phyloP scores from a whole-genome alignment of 805 yeast genomes.

The Lachancea dasiensis region DNA sequence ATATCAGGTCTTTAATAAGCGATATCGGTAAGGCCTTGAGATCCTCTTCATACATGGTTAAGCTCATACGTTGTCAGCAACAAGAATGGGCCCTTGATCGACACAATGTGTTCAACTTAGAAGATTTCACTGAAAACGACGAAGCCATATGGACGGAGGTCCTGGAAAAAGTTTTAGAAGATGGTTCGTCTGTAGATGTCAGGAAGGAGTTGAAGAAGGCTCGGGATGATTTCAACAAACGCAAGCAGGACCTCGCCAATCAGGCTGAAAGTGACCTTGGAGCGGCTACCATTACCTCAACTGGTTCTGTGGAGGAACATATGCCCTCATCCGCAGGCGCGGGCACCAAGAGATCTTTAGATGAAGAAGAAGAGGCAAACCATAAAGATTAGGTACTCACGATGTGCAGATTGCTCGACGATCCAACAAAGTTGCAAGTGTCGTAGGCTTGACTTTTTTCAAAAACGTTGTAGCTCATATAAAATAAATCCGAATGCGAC shows the following conservation, averaged over 20 bases:
- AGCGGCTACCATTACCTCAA: not conserved
- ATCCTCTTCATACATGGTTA: conserved; percentile 83
- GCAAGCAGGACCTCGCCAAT: conserved; percentile 5
- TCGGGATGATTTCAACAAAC: conserved; percentile 18
- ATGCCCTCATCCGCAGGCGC: conserved; percentile 1
- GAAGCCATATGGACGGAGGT: conserved; percentile 69
- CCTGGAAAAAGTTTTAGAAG: conserved; percentile 46
- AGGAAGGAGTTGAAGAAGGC: conserved; percentile 34
- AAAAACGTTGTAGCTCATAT: conserved; percentile 29
- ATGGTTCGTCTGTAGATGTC: conserved; percentile 39
- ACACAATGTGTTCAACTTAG: conserved; percentile 58
- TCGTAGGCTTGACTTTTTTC: conserved; percentile 18
- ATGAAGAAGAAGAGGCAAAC: conserved; percentile 2
- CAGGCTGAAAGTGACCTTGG: conserved; percentile 5
- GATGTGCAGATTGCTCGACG: conserved; percentile 14
- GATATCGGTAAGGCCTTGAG: conserved; percentile 81
- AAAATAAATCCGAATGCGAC: conserved; percentile 15
- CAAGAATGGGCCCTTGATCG: conserved; percentile 77
- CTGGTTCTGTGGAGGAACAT: not conserved
- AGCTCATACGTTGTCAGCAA: conserved; percentile 65
- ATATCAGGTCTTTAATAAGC: conserved; percentile 82
- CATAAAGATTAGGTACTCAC: not conserved
- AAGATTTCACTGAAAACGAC: conserved; percentile 55
- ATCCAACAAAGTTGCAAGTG: conserved; percentile 41
- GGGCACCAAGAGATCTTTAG: conserved; percentile 7